These are phyloP conservation scores for Nitzschia palea DNA, from an alignment of 108 stramenopile species.

Conservation along the genomic window DNA sequence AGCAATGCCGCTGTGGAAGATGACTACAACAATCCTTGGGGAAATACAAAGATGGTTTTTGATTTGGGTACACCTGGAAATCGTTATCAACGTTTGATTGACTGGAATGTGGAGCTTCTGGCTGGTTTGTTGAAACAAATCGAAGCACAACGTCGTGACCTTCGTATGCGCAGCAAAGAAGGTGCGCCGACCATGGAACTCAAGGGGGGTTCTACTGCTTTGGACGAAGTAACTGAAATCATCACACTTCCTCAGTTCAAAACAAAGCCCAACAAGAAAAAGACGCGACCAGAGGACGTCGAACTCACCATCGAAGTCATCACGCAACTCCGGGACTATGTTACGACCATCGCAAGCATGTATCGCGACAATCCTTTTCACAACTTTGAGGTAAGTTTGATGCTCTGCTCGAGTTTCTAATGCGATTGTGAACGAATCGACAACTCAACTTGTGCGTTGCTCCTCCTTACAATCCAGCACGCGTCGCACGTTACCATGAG, in stretches of 20 bases:
- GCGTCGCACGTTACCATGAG: conserved; percentile 49
- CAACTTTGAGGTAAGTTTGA: conserved; percentile 43
- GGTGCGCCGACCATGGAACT: not conserved
- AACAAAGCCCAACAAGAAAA: not conserved
- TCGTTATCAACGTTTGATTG: conserved; percentile 29
- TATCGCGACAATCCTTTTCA: conserved; percentile 50
- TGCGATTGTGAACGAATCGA: not conserved
- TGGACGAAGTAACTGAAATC: conserved; percentile 42
- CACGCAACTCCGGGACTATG: conserved; percentile 20
- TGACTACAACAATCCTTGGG: conserved; percentile 9
- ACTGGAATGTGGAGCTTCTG: conserved; percentile 41
- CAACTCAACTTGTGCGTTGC: not conserved
- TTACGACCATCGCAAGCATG: conserved; percentile 33
- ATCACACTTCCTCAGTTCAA: conserved; percentile 23
- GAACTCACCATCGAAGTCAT: conserved; percentile 21
- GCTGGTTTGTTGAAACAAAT: conserved; percentile 24
- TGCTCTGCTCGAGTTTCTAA: not conserved
- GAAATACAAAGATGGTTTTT: conserved; percentile 12
- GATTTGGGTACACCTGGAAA: conserved; percentile 20
- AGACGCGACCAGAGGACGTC: conserved; percentile 10
- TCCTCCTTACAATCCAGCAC: conserved; percentile 17
- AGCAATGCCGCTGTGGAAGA: not conserved
- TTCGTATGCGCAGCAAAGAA: not conserved
- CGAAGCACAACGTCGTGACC: conserved; percentile 16
- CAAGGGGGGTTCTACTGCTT: not conserved